Evolutionary conservation across 1,284 basidiomycete species (phyloP), one percentile per base, ranked within the genome.

Genomic region (Sanghuangporus weigelae): DNA sequence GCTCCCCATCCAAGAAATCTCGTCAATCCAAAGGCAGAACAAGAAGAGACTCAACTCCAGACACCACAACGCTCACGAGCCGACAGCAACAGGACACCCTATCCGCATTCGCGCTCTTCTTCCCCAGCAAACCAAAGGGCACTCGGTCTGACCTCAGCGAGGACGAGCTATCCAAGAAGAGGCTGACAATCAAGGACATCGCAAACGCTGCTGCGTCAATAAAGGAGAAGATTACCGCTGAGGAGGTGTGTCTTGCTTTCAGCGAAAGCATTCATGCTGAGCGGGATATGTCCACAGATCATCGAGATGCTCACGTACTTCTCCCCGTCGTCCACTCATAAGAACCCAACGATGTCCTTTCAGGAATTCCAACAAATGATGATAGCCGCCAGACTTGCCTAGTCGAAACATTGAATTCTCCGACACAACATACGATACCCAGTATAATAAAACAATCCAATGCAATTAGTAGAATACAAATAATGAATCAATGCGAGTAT

Each of bases 351-450:
- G 0, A 80, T 92, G 76, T 75, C 73, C 60, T 76, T 90, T n/a
- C 71, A 74, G 12, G 89, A 92, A 69, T 92, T 92, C 68, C 82
- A 85, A 68, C 75, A 75, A 38, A 90, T 92, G 83, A 90, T 92
- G 85, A 71, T 84, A 36, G 70, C 77, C 0, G 80, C 86, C 2
- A 82, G 79, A 63, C 67, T 84, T 63, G 76, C 72, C 7, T 75
- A 42, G 60, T 44, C 23, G 23, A 26, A 26, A 26, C 23, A 26
- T 26, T 26, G 23, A 26, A 26, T 31, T 31, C 26, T 5, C 26
- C 26, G 3, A 3, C 26, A 26, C 3, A 26, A 26, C 3, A 3
- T 3, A 31, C 26, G 5, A 31, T 3, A 3, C 26, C 26, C 26
- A 31, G 26, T 31, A 31, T 31, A 31, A 31, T 31, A 31, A 31